phyloP scores from a whole-genome alignment of 2,329 filamentous ascomycete genomes.

The Penicillium griseofulvum region DNA sequence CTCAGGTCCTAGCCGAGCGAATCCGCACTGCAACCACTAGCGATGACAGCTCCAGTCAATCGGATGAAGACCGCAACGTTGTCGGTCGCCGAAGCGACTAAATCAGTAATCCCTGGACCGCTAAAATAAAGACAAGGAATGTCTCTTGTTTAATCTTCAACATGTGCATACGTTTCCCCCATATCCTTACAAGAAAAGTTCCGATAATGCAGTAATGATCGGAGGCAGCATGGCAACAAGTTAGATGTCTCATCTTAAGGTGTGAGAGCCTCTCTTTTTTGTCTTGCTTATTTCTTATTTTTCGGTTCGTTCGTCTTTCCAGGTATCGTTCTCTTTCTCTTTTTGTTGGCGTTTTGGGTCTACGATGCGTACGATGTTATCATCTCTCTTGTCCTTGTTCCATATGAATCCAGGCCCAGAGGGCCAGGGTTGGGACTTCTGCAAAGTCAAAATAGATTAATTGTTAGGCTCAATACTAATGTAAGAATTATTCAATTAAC shows the following conservation, averaged over 20 bases:
- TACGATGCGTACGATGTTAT: constrained; percentile 32
- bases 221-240: constrained; percentile 10
- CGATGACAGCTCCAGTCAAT: constrained; percentile 50
- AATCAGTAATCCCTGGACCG: constrained; percentile 49
- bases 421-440: constrained; percentile 18
- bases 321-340: constrained; percentile 15
- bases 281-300: constrained; percentile 8
- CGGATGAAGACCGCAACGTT: constrained; percentile 45
- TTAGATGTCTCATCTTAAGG: background rate
- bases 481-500: constrained; percentile 16
- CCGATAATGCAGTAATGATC: constrained; percentile 14
- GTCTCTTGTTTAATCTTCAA: constrained; percentile 58
- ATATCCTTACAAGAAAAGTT: constrained; percentile 14
- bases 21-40: constrained; percentile 43
- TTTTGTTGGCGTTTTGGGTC: constrained; percentile 33
- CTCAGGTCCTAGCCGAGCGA: constrained; percentile 47
- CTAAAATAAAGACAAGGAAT: constrained; percentile 80
- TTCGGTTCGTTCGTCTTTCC: constrained; percentile 12
- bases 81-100: constrained; percentile 16
- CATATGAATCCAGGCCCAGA: constrained; percentile 18
- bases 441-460: constrained; percentile 29
- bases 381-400: constrained; percentile 24
- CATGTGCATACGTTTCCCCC: constrained; percentile 23
- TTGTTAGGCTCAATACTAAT: constrained; percentile 24
- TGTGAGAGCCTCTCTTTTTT: constrained; percentile 3